phyloP scores from a whole-genome alignment of 2,329 filamentous ascomycete genomes.

The Incumbomyces delicatus region DNA sequence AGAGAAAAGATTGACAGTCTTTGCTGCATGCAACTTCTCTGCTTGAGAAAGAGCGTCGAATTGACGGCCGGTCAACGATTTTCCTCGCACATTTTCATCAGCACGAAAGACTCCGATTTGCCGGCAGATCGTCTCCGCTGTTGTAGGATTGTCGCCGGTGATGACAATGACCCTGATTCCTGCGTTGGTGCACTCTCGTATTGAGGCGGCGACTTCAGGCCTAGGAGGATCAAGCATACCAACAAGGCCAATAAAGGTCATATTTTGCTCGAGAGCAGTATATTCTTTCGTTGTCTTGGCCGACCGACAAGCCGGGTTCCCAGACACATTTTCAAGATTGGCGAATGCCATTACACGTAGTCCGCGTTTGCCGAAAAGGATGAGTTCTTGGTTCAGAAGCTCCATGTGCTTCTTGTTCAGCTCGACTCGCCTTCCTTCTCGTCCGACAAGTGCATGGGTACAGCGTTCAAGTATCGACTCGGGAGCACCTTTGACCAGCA shows the following conservation, averaged over 20 bases:
- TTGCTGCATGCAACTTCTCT: conserved; percentile 76
- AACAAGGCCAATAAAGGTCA: conserved; percentile 88
- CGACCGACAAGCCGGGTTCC: conserved; percentile 57
- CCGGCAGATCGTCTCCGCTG: conserved; percentile 92
- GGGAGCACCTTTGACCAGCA: conserved; percentile 92
- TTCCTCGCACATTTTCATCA: conserved; percentile 73
- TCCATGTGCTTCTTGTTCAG: conserved; percentile 60
- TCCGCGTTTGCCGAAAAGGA: conserved; percentile 83
- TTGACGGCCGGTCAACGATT: conserved; percentile 90
- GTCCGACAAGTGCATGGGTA: conserved; percentile 67
- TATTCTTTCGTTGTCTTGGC: conserved; percentile 82
- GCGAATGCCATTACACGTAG: conserved; percentile 92
- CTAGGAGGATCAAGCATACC: conserved; percentile 96
- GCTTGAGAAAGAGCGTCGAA: conserved; percentile 74
- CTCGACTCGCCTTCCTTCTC: conserved; percentile 65
- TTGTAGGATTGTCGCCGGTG: conserved; percentile 96
- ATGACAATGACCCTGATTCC: conserved; percentile 97
- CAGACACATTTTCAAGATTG: conserved; percentile 64
- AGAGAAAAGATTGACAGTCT: conserved; percentile 83
- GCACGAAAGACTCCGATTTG: conserved; percentile 87
- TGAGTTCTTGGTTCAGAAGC: conserved; percentile 67
- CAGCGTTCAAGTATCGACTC: conserved; percentile 92
- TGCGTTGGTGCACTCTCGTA: conserved; percentile 79
- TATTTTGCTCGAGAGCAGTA: conserved; percentile 75
- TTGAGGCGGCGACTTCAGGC: conserved; percentile 77